Evolutionary conservation across 2,329 filamentous ascomycete genomes (phyloP).

Genomic region (Sporothrix variecibatus): DNA sequence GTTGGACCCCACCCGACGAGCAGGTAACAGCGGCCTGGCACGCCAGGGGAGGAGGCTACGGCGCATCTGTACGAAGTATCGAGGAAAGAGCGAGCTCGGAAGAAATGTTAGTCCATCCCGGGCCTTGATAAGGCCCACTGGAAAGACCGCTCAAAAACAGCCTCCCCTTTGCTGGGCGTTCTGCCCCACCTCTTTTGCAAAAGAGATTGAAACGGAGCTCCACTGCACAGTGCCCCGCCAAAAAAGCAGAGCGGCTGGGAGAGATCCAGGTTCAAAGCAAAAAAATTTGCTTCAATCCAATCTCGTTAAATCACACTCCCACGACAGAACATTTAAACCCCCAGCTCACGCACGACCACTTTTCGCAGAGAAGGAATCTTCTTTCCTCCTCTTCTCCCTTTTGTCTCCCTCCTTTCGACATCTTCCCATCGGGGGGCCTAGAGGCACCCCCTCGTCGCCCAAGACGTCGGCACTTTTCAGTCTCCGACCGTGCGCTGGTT

Average conservation of each 20-base stretch:
- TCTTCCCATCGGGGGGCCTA: constrained; percentile 29
- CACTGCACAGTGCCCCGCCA: constrained; percentile 18
- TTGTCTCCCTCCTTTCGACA: constrained; percentile 26
- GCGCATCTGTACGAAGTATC: background rate
- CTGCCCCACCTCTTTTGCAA: constrained; percentile 11
- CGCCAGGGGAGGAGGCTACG: background rate
- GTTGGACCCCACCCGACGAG: too few species aligned
- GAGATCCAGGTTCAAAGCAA: constrained; percentile 14
- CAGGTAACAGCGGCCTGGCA: background rate
- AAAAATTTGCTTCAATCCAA: constrained; percentile 15
- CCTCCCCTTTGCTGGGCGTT: background rate
- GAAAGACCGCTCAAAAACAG: too few species aligned
- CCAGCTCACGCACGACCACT: background rate
- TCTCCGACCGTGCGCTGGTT: constrained; percentile 33
- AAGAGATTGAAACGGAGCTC: background rate
- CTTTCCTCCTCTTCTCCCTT: constrained; percentile 19
- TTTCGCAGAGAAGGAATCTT: background rate
- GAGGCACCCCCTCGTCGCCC: constrained; percentile 31
- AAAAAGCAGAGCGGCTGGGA: constrained; percentile 5
- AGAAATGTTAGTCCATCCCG: constrained; percentile 21
- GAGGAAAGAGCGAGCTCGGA: background rate
- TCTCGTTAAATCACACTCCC: background rate
- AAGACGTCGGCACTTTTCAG: constrained; percentile 47
- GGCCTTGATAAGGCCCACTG: too few species aligned
- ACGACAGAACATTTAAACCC: constrained; percentile 16